Base-by-base conservation (phyloP, 371 early-diverging fungal genomes). In the Nematocida parisii region DNA sequence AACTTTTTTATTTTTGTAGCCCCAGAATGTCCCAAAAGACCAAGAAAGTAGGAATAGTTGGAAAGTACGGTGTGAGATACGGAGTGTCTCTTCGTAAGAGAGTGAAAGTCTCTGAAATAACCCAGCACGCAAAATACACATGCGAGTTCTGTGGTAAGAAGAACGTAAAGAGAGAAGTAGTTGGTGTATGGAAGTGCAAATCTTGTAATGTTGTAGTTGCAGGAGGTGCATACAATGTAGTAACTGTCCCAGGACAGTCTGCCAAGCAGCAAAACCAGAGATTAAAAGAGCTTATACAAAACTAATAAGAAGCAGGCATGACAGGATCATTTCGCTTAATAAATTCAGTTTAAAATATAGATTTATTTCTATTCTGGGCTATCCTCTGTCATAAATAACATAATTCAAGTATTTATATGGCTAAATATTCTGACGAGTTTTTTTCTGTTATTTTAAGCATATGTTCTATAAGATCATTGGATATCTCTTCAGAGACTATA, bases 11-110 rank as follows among this genome's bases (percentile, higher is more conserved):
- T 73, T 71, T 73, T 82, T 81, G 45, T 71, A 27, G 20, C 72
- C 72, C 77, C 44, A 22, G 20, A 45, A 85, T 83, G 84, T 74
- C 84, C n/a, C 84, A 95, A 90, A 92, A 96, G 89, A 98, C 99
- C 74, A 96, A 94, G 91, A 98, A 98, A 91, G 95, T 96, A 87
- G 99, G 99, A 90, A 93, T 98, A 88, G 91, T 92, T 90, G 99
- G 99, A 88, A 97, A 96, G 90, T 98, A 97, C 91, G 99, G 99
- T 89, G 93, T 94, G 87, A 95, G 99, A 90, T 98, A 98, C 90
- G 99, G 99, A 91, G 94, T 97, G 84, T 96, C 99, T 82, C 91
- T 98, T 85, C 92, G 97, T 90, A 98, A 97, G 92, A 93, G 93
- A 90, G 92, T 96, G 84, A 97, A 97, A 93, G 94, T 95, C 90